Evolutionary conservation across 352 stramenopile genomes (phyloP), one percentile per base, ranked within the genome.

Genomic region (Globisporangium abappressorium): DNA sequence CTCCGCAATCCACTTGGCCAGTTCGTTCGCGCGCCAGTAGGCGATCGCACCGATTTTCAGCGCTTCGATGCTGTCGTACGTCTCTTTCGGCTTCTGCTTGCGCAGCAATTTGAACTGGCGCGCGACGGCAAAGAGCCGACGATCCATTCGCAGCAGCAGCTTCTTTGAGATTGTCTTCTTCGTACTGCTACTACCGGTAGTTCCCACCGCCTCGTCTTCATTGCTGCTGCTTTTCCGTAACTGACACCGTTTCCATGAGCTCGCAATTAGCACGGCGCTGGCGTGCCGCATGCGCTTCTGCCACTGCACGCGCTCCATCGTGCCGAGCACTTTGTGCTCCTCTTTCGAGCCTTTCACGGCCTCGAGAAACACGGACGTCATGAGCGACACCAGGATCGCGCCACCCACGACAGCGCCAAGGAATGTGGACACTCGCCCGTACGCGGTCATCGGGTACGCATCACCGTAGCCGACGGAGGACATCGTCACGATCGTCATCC

Each of bases 401-500:
- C 82, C 82, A 15, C 82, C 82, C 9, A 87, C 36, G 7, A 91
- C 74, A 7, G 82, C 79, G 2, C 82, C 82, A 3, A 88, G 36
- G 22, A 88, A 70, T 22, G 85, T 79, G 5, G 70, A 68, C 43
- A 86, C 43, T 1, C 80, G 80, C 0, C 82, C 82, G 22, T 74
- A 74, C 2, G 69, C 67, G 0, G 82, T 91, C 58, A 91, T 65
- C 3, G 80, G 81, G 46, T 83, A 89, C 28, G 76, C 66, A 57
- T 91, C 82, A 3, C 82, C 82, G 53, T 89, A 91, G 8, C 82
- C 82, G 5, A 91, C 82, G 4, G 71, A 70, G 1, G 82, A 79
- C 70, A 89, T 91, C 3, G 80, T 88, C 57, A 85, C 82, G 24
- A 91, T 81, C 2, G 78, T 80, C 30, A 91, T 72, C 82, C 82